Conservation (phyloP, 768 basidiomycete species). For the Xerocomus brunneocitrinus region DNA sequence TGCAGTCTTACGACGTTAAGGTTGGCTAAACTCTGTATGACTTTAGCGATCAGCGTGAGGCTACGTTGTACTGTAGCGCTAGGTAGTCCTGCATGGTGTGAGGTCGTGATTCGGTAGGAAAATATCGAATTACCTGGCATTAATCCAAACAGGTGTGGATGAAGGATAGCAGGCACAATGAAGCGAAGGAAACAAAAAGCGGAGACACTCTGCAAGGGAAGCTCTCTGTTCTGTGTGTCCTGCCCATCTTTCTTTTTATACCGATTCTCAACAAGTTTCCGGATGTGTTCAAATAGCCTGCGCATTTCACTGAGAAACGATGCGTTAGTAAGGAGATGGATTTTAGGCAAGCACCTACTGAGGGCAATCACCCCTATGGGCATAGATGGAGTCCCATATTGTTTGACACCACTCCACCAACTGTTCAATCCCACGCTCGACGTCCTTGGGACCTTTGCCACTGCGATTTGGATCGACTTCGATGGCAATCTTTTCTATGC, state of each 20-base stretch:
- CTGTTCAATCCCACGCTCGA: conserved; percentile 62
- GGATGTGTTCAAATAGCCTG: conserved; percentile 61
- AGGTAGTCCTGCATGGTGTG: conserved; percentile 53
- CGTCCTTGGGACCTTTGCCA: conserved; percentile 54
- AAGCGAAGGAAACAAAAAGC: conserved; percentile 89
- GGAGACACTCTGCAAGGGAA: conserved; percentile 80
- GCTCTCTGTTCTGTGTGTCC: conserved; percentile 45
- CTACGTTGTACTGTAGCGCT: conserved; percentile 66
- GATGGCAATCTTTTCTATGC: conserved; percentile 67
- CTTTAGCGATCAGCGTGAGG: conserved; percentile 81
- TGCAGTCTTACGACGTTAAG: conserved; percentile 57
- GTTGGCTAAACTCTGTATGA: conserved; percentile 87
- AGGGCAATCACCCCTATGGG: conserved; percentile 68
- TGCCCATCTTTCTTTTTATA: conserved; percentile 42
- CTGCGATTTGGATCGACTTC: conserved; percentile 78
- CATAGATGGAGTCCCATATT: conserved; percentile 80
- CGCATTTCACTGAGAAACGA: conserved; percentile 59
- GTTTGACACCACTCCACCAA: conserved; percentile 75
- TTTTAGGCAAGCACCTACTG: conserved; percentile 43
- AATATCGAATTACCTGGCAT: conserved; percentile 51
- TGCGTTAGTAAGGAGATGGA: conserved; percentile 1
- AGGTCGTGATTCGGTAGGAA: conserved; percentile 4
- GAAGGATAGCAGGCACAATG: conserved; percentile 85
- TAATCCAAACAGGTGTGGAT: conserved; percentile 80
- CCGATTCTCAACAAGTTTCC: conserved; percentile 66